These are phyloP conservation scores for Reticulascus tulasneorum DNA, from an alignment of 2,329 filamentous ascomycete genomes.

Conservation along the genomic window DNA sequence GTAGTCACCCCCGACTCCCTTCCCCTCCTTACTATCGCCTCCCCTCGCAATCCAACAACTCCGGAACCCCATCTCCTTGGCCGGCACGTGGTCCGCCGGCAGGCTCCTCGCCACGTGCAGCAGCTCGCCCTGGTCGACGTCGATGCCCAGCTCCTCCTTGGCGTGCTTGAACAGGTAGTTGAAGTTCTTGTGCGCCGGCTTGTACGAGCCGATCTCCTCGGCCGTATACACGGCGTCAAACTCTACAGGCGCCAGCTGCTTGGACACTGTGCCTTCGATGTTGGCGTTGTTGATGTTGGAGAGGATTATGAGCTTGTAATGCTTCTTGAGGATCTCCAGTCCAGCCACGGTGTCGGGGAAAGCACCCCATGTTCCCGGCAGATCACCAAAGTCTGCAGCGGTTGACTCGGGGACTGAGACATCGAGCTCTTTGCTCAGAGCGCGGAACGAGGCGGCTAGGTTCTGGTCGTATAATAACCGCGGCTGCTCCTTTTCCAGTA, in stretches of 20 bases:
- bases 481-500: conserved; percentile 50
- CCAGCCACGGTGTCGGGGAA: conserved; percentile 56
- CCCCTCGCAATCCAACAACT: conserved; percentile 63
- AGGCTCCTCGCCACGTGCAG: conserved; percentile 67
- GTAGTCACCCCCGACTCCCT: conserved; percentile 22
- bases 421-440: conserved; percentile 37
- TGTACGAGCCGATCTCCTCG: conserved; percentile 68
- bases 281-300: conserved; percentile 54
- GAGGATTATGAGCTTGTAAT: conserved; percentile 57
- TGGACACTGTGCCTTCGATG: conserved; percentile 16
- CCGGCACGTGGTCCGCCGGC: conserved; percentile 63
- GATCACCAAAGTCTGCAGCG: conserved; percentile 44
- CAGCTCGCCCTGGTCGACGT: conserved; percentile 45
- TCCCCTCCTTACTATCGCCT: conserved; percentile 42
- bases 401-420: conserved; percentile 31
- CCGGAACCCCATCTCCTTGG: conserved; percentile 54
- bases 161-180: conserved; percentile 56
- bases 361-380: conserved; percentile 50
- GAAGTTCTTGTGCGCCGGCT: conserved; percentile 63
- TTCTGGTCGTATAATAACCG: conserved; percentile 53
- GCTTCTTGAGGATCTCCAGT: conserved; percentile 41
- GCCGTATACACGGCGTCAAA: conserved; percentile 67
- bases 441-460: conserved; percentile 41
- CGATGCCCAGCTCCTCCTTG: conserved; percentile 48
- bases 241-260: conserved; percentile 40